Percentiles rank a stretch among this genome's conserved stretches.
phyloP scores from a whole-genome alignment of 345 rosid species.

The Diplotaxis tenuifolia region DNA sequence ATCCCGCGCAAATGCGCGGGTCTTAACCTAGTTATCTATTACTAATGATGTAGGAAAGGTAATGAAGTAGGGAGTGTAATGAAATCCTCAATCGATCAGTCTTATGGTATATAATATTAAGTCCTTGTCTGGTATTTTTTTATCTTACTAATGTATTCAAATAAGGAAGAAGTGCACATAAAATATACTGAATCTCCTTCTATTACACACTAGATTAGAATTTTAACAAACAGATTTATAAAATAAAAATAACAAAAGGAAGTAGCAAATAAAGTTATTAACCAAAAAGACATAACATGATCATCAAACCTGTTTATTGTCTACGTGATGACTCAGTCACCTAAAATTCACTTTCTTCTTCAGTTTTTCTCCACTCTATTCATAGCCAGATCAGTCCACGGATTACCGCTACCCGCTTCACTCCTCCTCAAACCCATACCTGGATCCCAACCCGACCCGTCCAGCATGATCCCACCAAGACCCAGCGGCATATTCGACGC shows the following conservation, averaged over 20 bases:
- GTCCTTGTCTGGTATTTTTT: not conserved
- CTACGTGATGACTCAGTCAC: constrained; percentile 26
- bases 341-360: constrained; percentile 2
- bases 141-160: not conserved
- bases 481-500: constrained; percentile 38
- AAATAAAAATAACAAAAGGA: not conserved
- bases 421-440: constrained; percentile 30
- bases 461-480: constrained; percentile 34
- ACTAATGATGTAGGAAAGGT: too few relatives aligned
- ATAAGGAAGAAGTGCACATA: not conserved
- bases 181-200: not conserved
- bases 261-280: constrained; percentile 12
- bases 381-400: constrained; percentile 37
- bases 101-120: not conserved
- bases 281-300: constrained; percentile 25
- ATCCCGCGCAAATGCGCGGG: too few relatives aligned
- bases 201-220: constrained; percentile 24
- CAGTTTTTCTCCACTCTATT: constrained; percentile 35
- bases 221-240: not conserved
- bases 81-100: too few relatives aligned
- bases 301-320: constrained; percentile 9
- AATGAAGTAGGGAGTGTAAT: too few relatives aligned
- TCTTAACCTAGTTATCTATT: not conserved
- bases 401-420: constrained; percentile 20
- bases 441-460: constrained; percentile 32